Evolutionary conservation across 2,329 filamentous ascomycete species (phyloP).

Genomic region (Diaporthe capsici): DNA sequence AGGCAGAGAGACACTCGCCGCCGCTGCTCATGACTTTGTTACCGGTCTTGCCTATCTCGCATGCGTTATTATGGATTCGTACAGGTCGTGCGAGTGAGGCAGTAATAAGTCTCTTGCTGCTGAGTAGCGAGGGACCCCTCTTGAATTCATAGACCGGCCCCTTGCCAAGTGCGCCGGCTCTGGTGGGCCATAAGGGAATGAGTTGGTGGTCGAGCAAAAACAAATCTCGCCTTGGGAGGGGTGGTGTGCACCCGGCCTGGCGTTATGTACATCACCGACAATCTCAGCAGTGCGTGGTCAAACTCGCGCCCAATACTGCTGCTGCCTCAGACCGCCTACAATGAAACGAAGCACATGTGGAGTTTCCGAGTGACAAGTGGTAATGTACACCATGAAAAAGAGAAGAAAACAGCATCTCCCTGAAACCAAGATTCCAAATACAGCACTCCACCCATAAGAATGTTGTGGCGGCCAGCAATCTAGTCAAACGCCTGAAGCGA

Average conservation of each 20-base stretch:
- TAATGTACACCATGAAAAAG: background rate
- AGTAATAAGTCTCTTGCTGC: background rate
- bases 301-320: background rate
- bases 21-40: background rate
- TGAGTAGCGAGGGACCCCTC: background rate
- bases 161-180: background rate
- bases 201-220: background rate
- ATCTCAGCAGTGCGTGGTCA: background rate
- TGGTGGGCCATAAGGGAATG: background rate
- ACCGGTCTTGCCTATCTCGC: background rate
- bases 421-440: background rate
- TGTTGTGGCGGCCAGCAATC: background rate
- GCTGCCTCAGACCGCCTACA: background rate
- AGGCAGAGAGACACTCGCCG: constrained; percentile 14
- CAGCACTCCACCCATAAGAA: background rate
- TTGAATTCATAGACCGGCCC: background rate
- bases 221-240: background rate
- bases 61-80: background rate
- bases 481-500: background rate
- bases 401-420: too few relatives aligned
- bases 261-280: background rate
- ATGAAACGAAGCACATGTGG: background rate
- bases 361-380: background rate
- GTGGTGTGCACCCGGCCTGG: background rate
- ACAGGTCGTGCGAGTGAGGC: background rate